Base-by-base conservation (phyloP, 2,329 filamentous ascomycete genomes). In the Macrophomina phaseolina region DNA sequence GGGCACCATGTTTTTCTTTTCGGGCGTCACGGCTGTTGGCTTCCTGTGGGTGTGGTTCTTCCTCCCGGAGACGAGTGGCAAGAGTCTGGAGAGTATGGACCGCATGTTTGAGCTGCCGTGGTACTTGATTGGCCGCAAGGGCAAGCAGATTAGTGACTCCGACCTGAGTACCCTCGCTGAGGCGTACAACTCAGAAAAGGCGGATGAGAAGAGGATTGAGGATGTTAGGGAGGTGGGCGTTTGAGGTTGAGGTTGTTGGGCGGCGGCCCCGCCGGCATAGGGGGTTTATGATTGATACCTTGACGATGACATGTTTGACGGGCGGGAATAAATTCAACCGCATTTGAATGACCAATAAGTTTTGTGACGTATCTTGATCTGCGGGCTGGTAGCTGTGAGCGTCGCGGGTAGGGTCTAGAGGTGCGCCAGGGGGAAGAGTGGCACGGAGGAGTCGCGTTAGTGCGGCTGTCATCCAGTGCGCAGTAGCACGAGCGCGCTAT, bases 1-100 rank as follows among this genome's bases (percentile, higher is more conserved):
- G 67, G 91, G 91, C 0, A 93, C 91, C 0, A 94, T 94, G 81
- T 89, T 90, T 85, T 91, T 89, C 80, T 94, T 93, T 77, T 83
- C 86, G 0, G 86, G 84, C 2, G 83, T 93, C 9, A 93, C 91
- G 0, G 70, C 90, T 0, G 52, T 92, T 4, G 91, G 91, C 34
- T 86, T 89, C 3, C 38, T 84, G 3, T 93, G 90, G 89, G 90
- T 90, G 3, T 91, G 84, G 82, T 85, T 92, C 77, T 90, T 85
- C 68, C 84, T 94, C 1, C 91, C 91, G 0, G 91, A 93, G 82
- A 91, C 90, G 0, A 85, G 86, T 0, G 90, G 90, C 23, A 81
- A 81, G 52, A 80, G 77, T 60, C 81, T 91, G 7, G 89, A 91
- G 81, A 87, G 83, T 70, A 91, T 93, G 86, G 90, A 93, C 73